phyloP scores from a whole-genome alignment of 192 early-diverging fungal genomes.

The Linnemannia exigua region DNA sequence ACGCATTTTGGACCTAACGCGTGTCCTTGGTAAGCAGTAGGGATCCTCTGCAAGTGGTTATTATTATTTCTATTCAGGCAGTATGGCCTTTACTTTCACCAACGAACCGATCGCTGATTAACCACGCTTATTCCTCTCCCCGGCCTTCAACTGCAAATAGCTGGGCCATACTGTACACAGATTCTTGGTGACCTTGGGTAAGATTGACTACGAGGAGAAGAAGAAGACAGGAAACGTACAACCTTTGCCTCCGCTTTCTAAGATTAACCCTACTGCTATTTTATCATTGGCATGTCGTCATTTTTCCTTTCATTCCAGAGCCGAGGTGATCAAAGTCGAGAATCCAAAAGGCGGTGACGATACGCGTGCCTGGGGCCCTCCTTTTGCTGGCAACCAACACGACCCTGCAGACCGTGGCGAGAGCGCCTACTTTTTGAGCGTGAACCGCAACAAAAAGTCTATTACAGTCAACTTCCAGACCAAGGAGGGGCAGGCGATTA shows the following conservation, averaged over 20 bases:
- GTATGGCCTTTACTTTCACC: neutral
- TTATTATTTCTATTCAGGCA: neutral
- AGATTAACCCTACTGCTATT: slow-evolving; percentile 50
- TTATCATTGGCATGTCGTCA: neutral
- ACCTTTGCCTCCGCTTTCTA: slow-evolving; percentile 56
- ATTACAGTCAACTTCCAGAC: slow-evolving; percentile 86
- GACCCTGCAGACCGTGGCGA: neutral
- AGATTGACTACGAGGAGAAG: neutral
- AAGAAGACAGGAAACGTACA: neutral
- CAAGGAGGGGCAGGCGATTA: slow-evolving; percentile 68
- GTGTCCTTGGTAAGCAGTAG: neutral
- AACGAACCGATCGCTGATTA: neutral
- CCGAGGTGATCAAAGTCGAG: slow-evolving; percentile 92
- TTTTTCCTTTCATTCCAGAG: slow-evolving; percentile 56
- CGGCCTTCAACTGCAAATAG: slow-evolving; percentile 29
- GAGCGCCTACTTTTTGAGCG: slow-evolving; percentile 76
- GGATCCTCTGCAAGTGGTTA: neutral
- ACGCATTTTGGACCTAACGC: neutral
- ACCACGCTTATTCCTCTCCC: neutral
- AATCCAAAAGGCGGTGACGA: slow-evolving; percentile 84
- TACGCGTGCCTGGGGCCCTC: slow-evolving; percentile 86
- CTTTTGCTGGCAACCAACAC: slow-evolving; percentile 46
- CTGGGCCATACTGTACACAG: slow-evolving; percentile 83
- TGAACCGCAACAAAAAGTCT: slow-evolving; percentile 93
- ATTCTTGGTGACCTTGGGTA: slow-evolving; percentile 56